Conservation (phyloP, 2,329 filamentous ascomycete species). For the Exserohilum rostratum region DNA sequence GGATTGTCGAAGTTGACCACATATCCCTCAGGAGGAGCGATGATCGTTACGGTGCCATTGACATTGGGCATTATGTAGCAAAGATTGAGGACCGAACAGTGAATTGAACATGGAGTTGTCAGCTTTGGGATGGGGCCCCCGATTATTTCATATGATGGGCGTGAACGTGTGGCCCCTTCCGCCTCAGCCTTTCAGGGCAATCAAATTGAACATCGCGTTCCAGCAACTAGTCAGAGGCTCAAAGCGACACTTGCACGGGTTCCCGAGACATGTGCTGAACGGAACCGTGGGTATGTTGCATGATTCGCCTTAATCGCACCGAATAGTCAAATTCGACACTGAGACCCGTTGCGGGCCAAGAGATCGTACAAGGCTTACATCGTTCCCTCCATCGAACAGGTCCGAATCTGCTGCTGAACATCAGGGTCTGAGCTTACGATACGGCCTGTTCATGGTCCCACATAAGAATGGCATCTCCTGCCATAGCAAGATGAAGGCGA, state of each 20-base stretch:
- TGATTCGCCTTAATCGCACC: slow-evolving; percentile 1
- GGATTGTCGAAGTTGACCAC: slow-evolving; percentile 39
- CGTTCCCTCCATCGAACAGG: too few relatives aligned
- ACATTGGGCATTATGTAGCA: slow-evolving; percentile 16
- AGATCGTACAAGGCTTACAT: too few relatives aligned
- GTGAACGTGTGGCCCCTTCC: background rate
- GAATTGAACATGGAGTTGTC: background rate
- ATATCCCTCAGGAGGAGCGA: slow-evolving; percentile 36
- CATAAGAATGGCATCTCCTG: too few relatives aligned
- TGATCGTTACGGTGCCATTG: slow-evolving; percentile 15
- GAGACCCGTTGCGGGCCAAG: background rate
- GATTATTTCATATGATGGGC: background rate
- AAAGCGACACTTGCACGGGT: slow-evolving; percentile 3
- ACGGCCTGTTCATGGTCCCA: too few relatives aligned
- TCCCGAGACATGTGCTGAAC: slow-evolving; percentile 3
- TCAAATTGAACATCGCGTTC: background rate
- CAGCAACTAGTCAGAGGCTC: slow-evolving; percentile 2
- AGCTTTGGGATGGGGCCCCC: background rate
- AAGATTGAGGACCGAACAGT: background rate
- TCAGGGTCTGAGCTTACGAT: too few relatives aligned
- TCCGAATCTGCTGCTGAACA: too few relatives aligned
- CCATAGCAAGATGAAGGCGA: too few relatives aligned
- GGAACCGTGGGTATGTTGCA: background rate
- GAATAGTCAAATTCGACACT: background rate
- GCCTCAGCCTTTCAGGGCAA: background rate